Evolutionary conservation across 2,329 filamentous ascomycete species (phyloP).

Genomic region (Mycocentrospora acerina): DNA sequence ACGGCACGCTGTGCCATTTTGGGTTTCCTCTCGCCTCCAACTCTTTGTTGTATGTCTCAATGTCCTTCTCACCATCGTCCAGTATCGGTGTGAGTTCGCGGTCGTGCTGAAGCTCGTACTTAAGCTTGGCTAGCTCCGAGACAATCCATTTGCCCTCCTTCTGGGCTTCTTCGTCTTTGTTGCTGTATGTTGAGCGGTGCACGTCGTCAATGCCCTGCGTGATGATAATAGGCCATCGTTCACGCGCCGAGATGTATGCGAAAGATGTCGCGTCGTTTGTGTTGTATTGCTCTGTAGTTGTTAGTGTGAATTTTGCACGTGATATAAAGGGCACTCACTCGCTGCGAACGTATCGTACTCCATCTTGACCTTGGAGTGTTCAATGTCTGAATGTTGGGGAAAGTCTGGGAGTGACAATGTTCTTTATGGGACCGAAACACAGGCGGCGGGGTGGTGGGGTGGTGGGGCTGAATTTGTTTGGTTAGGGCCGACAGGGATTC

Average conservation of each 20-base stretch:
- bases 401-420: no score
- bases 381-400: not conserved
- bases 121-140: constrained; percentile 75
- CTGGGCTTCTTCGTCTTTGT: constrained; percentile 63
- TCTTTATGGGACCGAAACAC: no score
- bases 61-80: constrained; percentile 76
- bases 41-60: constrained; percentile 83
- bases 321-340: constrained; percentile 2
- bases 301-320: no score
- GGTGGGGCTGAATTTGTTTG: no score
- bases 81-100: constrained; percentile 72
- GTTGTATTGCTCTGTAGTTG: constrained; percentile 65
- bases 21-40: constrained; percentile 71
- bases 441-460: no score
- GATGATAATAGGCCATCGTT: constrained; percentile 92
- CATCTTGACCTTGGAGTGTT: constrained; percentile 8
- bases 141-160: constrained; percentile 87
- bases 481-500: no score
- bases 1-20: constrained; percentile 81
- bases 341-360: constrained; percentile 26
- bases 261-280: constrained; percentile 86
- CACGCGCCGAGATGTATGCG: constrained; percentile 78
- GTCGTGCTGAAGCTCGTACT: constrained; percentile 94
- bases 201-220: constrained; percentile 93
- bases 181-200: constrained; percentile 68